phyloP scores from a whole-genome alignment of 2,329 filamentous ascomycete species.

The Pseudopyrenochaeta lycopersici region DNA sequence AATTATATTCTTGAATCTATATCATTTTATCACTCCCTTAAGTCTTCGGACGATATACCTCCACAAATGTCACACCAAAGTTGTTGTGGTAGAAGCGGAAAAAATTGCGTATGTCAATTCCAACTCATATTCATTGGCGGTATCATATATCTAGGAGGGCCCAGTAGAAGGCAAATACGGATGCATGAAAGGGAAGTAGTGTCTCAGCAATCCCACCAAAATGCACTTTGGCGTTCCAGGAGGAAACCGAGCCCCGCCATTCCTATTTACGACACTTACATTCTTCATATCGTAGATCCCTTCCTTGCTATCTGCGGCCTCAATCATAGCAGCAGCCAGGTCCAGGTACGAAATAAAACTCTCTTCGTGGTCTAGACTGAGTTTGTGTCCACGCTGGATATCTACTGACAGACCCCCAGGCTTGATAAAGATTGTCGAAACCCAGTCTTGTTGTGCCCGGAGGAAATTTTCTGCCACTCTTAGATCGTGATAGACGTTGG shows the following conservation, averaged over 20 bases:
- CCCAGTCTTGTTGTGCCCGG: conserved; percentile 49
- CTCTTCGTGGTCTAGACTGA: conserved; percentile 51
- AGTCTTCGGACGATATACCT: too few species aligned
- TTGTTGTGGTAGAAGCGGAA: too few species aligned
- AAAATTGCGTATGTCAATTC: too few species aligned
- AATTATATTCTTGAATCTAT: not conserved
- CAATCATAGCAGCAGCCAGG: conserved; percentile 59
- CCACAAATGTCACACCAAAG: too few species aligned
- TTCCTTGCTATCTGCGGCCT: conserved; percentile 50
- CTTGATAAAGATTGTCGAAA: conserved; percentile 54
- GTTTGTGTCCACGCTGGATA: conserved; percentile 49
- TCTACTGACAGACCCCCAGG: conserved; percentile 52
- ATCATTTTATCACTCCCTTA: too few species aligned
- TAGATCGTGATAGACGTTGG: conserved; percentile 53
- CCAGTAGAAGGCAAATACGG: conserved; percentile 37
- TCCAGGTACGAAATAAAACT: conserved; percentile 54
- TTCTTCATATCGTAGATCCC: conserved; percentile 22
- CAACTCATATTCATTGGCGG: too few species aligned
- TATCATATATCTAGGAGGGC: conserved; percentile 4
- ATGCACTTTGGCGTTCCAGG: conserved; percentile 44
- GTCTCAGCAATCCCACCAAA: conserved; percentile 40
- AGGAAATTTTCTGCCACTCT: conserved; percentile 46
- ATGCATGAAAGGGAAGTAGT: conserved; percentile 48
- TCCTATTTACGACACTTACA: conserved; percentile 40
- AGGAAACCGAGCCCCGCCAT: conserved; percentile 46